Base-by-base conservation (phyloP, 139 green algal genomes). In the Haematococcus lacustris region DNA sequence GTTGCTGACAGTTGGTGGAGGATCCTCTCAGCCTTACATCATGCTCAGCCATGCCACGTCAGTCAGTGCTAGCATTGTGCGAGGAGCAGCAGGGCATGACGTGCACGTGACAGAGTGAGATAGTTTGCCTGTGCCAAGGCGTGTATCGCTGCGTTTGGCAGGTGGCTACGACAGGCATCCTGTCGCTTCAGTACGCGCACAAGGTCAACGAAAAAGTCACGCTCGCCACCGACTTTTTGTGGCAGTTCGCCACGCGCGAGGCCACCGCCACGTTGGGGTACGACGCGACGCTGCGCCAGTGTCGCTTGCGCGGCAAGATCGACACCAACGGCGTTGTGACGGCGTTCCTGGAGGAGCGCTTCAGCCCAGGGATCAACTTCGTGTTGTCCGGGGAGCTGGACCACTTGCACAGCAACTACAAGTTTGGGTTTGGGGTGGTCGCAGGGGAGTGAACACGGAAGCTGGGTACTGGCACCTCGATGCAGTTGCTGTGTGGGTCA, bases 301-400 rank as follows among this genome's bases (percentile, higher is more conserved):
- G 82, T 77, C 61, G 86, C 3, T 78, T 94, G 69, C 73, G 84
- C 3, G 83, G 89, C 25, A 83, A 85, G 47, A 64, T 78, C 5
- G 90, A 94, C 82, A 89, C 84, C 57, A 92, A 91, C 74, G 91
- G 89, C 32, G 78, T 90, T 32, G 83, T 98, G 32, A 87, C 76
- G 6, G 88, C 90, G 6, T 93, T 88, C 66, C 69, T 99, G 43
- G 96, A 98, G 81, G 94, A 99, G 85, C 80, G 93, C 25, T 80
- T 99, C 67, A 96, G 92, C 38, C 85, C 94, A 34, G 95, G 94
- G 30, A 92, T 99, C 67, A 98, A 93, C 81, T 96, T 99, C 62
- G 66, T 97, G n/a, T 80, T 99, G 50, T 93, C 81, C 3, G 95
- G 88, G 0, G 95, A 98, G 84, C 76, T 99, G 30, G 95, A 99